A percentile compares a stretch with the other conserved stretches of the same genome.
These are phyloP conservation scores for Hyaloscypha finlandica DNA, from an alignment of 495 filamentous ascomycete species.

Conservation along the genomic window DNA sequence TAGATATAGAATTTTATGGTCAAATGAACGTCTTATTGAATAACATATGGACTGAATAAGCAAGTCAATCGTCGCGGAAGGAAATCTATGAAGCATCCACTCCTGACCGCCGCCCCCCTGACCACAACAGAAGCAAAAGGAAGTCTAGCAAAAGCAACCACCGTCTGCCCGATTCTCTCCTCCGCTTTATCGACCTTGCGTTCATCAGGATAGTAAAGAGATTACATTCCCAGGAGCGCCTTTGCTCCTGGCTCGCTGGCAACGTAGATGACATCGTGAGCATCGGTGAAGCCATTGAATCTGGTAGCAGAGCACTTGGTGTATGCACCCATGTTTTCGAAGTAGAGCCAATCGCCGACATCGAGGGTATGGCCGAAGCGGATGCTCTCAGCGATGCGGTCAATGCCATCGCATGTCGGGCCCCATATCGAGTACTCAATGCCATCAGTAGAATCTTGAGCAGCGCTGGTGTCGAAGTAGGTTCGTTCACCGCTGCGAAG, in stretches of 20 bases:
- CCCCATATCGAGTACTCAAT: constrained; percentile 95
- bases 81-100: neutral
- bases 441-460: constrained; percentile 38
- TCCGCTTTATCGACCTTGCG: neutral
- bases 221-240: constrained; percentile 60
- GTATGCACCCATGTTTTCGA: constrained; percentile 98
- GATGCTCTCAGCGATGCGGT: constrained; percentile 81
- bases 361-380: constrained; percentile 72
- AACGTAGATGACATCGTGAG: constrained; percentile 90
- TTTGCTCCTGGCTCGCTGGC: constrained; percentile 86
- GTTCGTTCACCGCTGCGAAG: constrained; percentile 61
- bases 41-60: neutral
- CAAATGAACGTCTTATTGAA: neutral
- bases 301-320: constrained; percentile 94
- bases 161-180: neutral
- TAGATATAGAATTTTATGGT: neutral
- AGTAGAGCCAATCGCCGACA: constrained; percentile 96
- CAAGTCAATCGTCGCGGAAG: neutral
- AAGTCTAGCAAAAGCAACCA: neutral
- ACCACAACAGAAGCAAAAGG: neutral
- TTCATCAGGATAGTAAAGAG: constrained; percentile 1
- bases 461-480: constrained; percentile 45
- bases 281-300: constrained; percentile 98
- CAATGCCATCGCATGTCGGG: constrained; percentile 96
- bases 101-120: neutral